Evolutionary conservation across 768 basidiomycete species (phyloP), one percentile per base, ranked within the genome.

Genomic region (Pulveroboletus sp.): DNA sequence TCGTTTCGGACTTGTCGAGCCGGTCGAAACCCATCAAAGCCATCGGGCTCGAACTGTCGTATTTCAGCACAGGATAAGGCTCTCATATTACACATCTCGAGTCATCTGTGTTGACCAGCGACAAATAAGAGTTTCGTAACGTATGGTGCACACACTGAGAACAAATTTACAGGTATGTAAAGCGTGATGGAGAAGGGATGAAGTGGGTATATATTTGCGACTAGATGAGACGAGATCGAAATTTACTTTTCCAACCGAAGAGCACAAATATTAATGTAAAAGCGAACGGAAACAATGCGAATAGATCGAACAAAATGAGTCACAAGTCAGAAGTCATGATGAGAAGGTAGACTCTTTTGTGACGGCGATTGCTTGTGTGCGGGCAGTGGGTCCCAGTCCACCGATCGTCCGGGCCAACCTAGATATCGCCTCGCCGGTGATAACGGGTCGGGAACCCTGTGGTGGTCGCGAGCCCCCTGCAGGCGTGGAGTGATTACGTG

Each of bases 41-140:
- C 11, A 77, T 97, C 35, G 93, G 93, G 5, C 73, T 97, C n/a
- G 93, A 97, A 65, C 73, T 97, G 35, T 90, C 93, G 31, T 96
- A 94, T 66, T 96, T 94, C 62, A 89, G 87, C 67, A 83, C 87
- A 14, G 76, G 63, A 71, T 66, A 50, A 49, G 14, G 12, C 27
- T 47, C 19, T 10, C 29, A 31, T 31, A 31, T 31, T 31, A 23
- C 23, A 5, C 31, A 35, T 17, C 9, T 24, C 30, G 6, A 43
- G 32, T 38, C n/a, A 34, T 49, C 13, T 42, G 19, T 45, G 29
- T 49, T 44, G 32, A 32, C 40, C 19, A 38, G 32, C 20, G 35
- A 51, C 39, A 20, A 63, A 49, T 61, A 61, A 45, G 48, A 51
- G 45, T 34, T 36, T 39, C 39, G 49, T 51, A 53, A 47, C 39